Base-by-base conservation (phyloP, 208 protist species). In the Leptomonas pyrrhocoris region DNA sequence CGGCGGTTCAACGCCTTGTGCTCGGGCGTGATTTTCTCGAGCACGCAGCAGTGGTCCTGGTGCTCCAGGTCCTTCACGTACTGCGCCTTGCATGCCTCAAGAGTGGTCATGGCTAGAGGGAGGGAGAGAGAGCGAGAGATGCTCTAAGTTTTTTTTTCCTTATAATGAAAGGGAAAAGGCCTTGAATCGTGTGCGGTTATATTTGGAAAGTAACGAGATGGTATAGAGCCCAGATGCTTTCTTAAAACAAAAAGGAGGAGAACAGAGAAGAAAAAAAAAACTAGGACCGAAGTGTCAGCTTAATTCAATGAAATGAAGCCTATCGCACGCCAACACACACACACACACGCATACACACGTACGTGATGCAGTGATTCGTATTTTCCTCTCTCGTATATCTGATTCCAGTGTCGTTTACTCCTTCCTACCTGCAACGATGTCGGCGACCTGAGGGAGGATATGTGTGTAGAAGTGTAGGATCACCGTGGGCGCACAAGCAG, bases 1-100 rank as follows among this genome's bases (percentile, higher is more conserved):
- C 46, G 27, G 30, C 72, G 76, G 57, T 89, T 89, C 2, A 74
- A 70, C 1, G 40, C 70, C 68, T 80, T 74, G 36, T 82, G 59
- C 34, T 80, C 77, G 11, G 36, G 48, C 19, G 57, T 68, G 66
- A 89, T 71, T 31, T 60, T 53, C 8, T 40, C 28, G 6, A 83
- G 56, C 21, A 46, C 49, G 55, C 84, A 76, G 77, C 84, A 85
- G 81, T 78, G 73, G 5, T 53, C 67, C 71, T 86, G 80, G 34
- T 62, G 19, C 1, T 43, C 59, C 13, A 87, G 42, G 45, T 90
- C 84, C 68, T 75, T 75, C 45, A 68, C 73, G 58, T 89, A 86
- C 62, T 81, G 63, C 69, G 54, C 73, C n/a, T 46, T 68, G 71
- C 79, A 88, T 0, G 57, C 67, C 36, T 81, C 71, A 15, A 88